phyloP scores from a whole-genome alignment of 768 basidiomycete genomes.

The Mycena olivaceomarginata region DNA sequence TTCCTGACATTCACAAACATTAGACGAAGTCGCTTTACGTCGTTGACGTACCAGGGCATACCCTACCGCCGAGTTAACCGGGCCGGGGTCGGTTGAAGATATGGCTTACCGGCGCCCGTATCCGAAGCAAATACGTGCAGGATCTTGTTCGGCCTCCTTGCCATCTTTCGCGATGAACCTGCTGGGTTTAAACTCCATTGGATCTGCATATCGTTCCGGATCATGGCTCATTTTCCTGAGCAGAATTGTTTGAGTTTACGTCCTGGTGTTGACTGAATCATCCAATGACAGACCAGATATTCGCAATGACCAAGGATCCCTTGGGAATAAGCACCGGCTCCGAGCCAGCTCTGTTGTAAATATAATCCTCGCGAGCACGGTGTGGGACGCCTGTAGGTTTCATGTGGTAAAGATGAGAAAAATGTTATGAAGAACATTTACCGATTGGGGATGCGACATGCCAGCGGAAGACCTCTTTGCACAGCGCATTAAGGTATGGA shows the following conservation, averaged over 20 bases:
- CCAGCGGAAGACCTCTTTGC: conserved; percentile 48
- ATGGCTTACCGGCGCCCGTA: conserved; percentile 34
- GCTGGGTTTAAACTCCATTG: conserved; percentile 39
- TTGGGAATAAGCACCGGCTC: conserved; percentile 32
- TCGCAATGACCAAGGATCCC: conserved; percentile 23
- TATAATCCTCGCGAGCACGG: conserved; percentile 27
- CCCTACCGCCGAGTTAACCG: not conserved
- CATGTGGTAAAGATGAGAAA: too few species aligned
- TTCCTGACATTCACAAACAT: conserved; percentile 1
- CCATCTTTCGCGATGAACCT: conserved; percentile 24
- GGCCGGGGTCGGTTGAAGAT: not conserved
- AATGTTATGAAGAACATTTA: not conserved
- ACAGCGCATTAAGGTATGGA: conserved; percentile 45
- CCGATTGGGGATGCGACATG: conserved; percentile 41
- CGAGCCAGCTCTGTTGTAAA: conserved; percentile 15
- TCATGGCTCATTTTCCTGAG: conserved; percentile 46
- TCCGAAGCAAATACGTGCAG: conserved; percentile 22
- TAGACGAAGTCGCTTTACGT: not conserved
- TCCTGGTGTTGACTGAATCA: not conserved
- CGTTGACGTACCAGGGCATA: conserved; percentile 23
- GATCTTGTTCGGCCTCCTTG: conserved; percentile 29
- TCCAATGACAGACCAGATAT: conserved; percentile 25
- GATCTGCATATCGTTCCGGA: conserved; percentile 32
- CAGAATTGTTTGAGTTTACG: not conserved
- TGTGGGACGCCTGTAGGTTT: conserved; percentile 19